Conservation (phyloP, 495 filamentous ascomycete genomes). For the Xeromyces bisporus region DNA sequence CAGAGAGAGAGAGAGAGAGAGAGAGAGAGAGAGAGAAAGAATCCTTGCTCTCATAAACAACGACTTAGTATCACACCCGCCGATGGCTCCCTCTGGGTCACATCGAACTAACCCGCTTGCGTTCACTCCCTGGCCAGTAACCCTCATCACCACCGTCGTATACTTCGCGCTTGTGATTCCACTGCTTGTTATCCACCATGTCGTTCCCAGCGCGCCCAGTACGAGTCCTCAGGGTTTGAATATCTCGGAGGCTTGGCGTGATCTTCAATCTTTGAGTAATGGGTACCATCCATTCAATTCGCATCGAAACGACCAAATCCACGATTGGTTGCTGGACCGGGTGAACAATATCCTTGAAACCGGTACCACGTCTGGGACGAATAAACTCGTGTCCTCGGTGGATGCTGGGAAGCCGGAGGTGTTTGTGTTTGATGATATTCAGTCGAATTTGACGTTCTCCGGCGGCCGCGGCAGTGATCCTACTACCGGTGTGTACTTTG, state of each 20-base stretch:
- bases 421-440: conserved; percentile 59
- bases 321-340: conserved; percentile 56
- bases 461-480: conserved; percentile 8
- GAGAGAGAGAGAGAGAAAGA: too few species aligned
- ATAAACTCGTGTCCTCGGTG: conserved; percentile 4
- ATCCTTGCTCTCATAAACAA: too few species aligned
- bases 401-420: conserved; percentile 25
- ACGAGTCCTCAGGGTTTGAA: conserved; percentile 46
- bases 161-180: conserved; percentile 56
- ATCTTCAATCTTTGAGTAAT: conserved; percentile 57
- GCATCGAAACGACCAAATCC: conserved; percentile 60
- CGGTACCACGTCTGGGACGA: conserved; percentile 23
- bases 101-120: conserved; percentile 35
- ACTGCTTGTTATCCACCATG: conserved; percentile 56
- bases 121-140: conserved; percentile 52
- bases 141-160: conserved; percentile 48
- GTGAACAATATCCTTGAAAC: conserved; percentile 48
- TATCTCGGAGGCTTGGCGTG: conserved; percentile 69
- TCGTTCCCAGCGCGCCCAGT: conserved; percentile 52
- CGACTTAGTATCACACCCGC: too few species aligned
- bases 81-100: conserved; percentile 16
- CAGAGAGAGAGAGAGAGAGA: too few species aligned
- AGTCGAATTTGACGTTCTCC: conserved; percentile 57
- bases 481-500: conserved; percentile 49
- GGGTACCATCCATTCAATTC: conserved; percentile 83